Base-by-base conservation (phyloP, 2,329 filamentous ascomycete genomes). In the Exophiala aquamarina region DNA sequence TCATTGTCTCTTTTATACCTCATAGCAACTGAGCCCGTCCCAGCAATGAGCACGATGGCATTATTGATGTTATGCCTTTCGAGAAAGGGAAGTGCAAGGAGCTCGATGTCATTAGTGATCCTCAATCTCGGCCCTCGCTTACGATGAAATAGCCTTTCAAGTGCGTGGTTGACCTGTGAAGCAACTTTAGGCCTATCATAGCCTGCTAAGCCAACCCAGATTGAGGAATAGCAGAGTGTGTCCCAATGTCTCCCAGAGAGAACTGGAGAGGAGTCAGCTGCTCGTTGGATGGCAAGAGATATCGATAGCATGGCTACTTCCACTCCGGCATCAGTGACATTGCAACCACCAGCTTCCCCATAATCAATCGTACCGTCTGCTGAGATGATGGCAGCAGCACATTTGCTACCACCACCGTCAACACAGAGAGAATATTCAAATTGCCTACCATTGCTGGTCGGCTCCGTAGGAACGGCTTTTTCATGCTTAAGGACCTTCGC, bases 21-120 rank as follows among this genome's bases (percentile, higher is more conserved):
- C 61, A 71, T 72, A n/a, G 65, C 66, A 2, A 73, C 62, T 8
- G 68, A 70, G 0, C 71, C 71, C 0, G 71, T 74, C 0, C 71
- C 71, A 9, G 69, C 69, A 4, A 74, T 65, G 4, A 74, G 54
- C 2, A 70, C 66, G 29, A 71, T 54, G 2, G 55, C 60, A 0
- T 63, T 61, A 26, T 45, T 52, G 33, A 47, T 57, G 19, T 31
- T 46, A 26, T 26, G 34, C 10, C 54, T 37, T 6, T 54, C 31
- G 3, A 47, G 47, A 8, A 63, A 49, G 2, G 59, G 49, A 2
- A 64, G 60, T 4, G 65, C 59, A 2, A 73, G 55, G 0, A 73
- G 61, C 32, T 70, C 66, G 13, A 71, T 69, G 47, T 74, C 71
- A 17, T 66, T 67, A 1, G 68, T 66, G 2, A 73, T 47, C 8